Conservation (phyloP, 106 monocot genomes). For the Gastrodia elata region DNA sequence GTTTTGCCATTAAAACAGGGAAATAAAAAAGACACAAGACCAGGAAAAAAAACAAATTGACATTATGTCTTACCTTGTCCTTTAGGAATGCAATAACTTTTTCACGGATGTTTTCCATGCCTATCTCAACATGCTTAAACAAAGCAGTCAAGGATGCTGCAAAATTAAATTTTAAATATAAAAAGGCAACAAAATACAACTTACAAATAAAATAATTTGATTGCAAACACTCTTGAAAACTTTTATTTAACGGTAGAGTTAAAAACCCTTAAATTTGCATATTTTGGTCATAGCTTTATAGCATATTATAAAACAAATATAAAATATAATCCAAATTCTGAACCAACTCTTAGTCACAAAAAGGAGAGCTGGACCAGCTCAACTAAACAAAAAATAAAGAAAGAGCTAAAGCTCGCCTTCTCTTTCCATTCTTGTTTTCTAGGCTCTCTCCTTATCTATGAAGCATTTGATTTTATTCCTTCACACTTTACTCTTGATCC, state of each 20-base stretch:
- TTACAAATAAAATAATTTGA: not conserved
- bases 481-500: not conserved
- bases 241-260: not conserved
- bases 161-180: slow-evolving; percentile 3
- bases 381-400: no score
- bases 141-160: slow-evolving; percentile 82
- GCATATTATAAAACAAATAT: not conserved
- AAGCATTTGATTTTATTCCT: no score
- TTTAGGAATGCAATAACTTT: slow-evolving; percentile 85
- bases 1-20: not conserved
- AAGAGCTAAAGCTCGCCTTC: not conserved
- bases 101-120: slow-evolving; percentile 83
- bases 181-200: not conserved
- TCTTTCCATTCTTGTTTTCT: not conserved
- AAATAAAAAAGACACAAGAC: slow-evolving; percentile 6
- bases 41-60: not conserved
- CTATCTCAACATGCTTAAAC: slow-evolving; percentile 80
- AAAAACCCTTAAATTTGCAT: not conserved
- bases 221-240: not conserved
- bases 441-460: no score
- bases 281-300: not conserved
- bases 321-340: not conserved
- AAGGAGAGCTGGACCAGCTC: no score
- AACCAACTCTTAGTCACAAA: not conserved
- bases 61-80: slow-evolving; percentile 61